These are phyloP conservation scores for Solanum chacoense DNA, from an alignment of 305 asterid genomes.

Conservation along the genomic window DNA sequence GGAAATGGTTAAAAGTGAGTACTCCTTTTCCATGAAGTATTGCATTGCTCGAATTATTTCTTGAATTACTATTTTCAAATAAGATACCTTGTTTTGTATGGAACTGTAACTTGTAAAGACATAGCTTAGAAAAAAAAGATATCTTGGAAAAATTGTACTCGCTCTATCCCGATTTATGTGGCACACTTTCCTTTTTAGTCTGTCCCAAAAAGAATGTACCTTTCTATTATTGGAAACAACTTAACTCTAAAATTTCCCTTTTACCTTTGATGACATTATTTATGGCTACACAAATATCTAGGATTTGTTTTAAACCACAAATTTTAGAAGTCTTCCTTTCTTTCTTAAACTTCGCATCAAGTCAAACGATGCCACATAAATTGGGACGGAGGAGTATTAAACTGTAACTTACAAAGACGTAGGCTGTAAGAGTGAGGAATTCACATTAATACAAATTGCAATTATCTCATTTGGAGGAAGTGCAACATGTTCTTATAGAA, in stretches of 20 bases:
- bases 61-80: not conserved
- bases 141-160: not conserved
- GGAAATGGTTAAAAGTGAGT: slow-evolving; percentile 93
- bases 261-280: not conserved
- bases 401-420: not conserved
- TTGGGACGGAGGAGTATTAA: not conserved
- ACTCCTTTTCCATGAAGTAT: not conserved
- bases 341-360: not conserved
- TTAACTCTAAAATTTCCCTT: not conserved
- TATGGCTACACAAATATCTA: not conserved
- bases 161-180: not conserved
- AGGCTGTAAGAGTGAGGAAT: not conserved
- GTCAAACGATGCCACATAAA: not conserved
- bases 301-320: not conserved
- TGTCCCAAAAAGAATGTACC: not conserved
- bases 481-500: not conserved
- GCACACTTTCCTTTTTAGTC: not conserved
- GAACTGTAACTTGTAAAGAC: not conserved
- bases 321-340: not conserved
- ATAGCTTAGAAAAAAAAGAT: not conserved
- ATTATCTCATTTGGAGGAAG: not conserved
- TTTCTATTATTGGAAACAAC: not conserved
- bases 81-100: not conserved
- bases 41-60: not conserved
- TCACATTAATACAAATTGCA: not conserved